These are phyloP conservation scores for Begonia peltatifolia DNA, from an alignment of 306 rosid genomes.

Conservation along the genomic window DNA sequence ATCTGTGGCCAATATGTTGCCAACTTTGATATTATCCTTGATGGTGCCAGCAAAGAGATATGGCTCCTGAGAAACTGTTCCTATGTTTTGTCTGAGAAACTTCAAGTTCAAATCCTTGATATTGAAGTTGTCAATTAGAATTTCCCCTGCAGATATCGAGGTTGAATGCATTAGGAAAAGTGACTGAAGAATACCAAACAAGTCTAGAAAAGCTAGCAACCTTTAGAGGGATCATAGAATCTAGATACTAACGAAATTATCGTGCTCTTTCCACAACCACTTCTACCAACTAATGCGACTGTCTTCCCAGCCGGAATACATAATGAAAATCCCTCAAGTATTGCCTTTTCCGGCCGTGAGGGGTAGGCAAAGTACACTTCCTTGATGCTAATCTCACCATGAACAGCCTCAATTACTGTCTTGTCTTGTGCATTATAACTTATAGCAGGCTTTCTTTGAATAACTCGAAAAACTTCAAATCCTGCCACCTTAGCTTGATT, in stretches of 20 bases:
- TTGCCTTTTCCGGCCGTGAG: conserved; percentile 48
- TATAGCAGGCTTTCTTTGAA: conserved; percentile 53
- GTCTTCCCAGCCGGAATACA: conserved; percentile 71
- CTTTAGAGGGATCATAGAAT: conserved; percentile 63
- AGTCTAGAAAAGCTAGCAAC: conserved; percentile 14
- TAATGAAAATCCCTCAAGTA: conserved; percentile 56
- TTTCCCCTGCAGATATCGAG: conserved; percentile 33
- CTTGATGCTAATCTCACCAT: conserved; percentile 40
- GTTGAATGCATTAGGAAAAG: background rate
- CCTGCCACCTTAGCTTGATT: conserved; percentile 90
- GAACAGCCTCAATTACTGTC: conserved; percentile 16
- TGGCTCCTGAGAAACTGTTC: conserved; percentile 79
- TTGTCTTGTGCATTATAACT: conserved; percentile 29
- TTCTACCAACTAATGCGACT: conserved; percentile 68
- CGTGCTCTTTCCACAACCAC: conserved; percentile 98
- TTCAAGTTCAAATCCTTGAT: conserved; percentile 60
- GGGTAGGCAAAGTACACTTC: conserved; percentile 62
- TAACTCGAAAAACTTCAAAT: conserved; percentile 64
- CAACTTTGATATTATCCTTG: conserved; percentile 59
- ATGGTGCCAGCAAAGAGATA: conserved; percentile 61
- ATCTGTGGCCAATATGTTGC: conserved; percentile 60
- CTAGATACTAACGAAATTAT: conserved; percentile 56
- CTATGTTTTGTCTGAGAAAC: conserved; percentile 57
- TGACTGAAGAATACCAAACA: background rate
- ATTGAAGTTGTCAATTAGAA: conserved; percentile 46